Percentiles rank a stretch among this genome's conserved stretches.
phyloP scores from a whole-genome alignment of 495 filamentous ascomycete species.

The Paragyromitra xinjiangensis region DNA sequence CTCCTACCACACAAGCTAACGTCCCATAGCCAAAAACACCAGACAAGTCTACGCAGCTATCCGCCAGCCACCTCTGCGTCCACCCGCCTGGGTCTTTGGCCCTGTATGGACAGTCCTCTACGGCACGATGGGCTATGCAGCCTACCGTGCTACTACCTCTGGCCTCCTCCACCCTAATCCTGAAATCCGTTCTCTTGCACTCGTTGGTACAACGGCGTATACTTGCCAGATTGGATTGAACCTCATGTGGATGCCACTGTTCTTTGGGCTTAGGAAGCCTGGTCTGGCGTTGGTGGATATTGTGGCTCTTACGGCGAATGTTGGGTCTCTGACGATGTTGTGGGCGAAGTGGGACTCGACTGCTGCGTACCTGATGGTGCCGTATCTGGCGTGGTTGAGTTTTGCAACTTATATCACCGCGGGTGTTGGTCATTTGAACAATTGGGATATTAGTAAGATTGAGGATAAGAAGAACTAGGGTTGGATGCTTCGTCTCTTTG shows the following conservation, averaged over 20 bases:
- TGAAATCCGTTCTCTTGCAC: slow-evolving; percentile 44
- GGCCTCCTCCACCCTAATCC: slow-evolving; percentile 65
- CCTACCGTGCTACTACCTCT: slow-evolving; percentile 70
- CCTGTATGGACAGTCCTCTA: slow-evolving; percentile 89
- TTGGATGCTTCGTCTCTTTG: background rate
- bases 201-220: slow-evolving; percentile 74
- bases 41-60: slow-evolving; percentile 72
- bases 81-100: slow-evolving; percentile 81
- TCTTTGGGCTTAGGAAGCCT: slow-evolving; percentile 77
- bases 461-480: slow-evolving; percentile 26
- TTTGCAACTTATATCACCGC: slow-evolving; percentile 83
- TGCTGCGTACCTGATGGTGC: slow-evolving; percentile 76
- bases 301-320: slow-evolving; percentile 72
- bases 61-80: slow-evolving; percentile 80
- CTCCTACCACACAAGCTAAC: slow-evolving; percentile 22
- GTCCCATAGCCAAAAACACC: slow-evolving; percentile 64
- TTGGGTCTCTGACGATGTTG: slow-evolving; percentile 73
- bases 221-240: slow-evolving; percentile 85
- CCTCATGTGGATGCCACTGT: slow-evolving; percentile 91
- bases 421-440: slow-evolving; percentile 77
- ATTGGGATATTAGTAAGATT: slow-evolving; percentile 68
- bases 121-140: slow-evolving; percentile 86
- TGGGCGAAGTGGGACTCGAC: slow-evolving; percentile 77
- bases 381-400: slow-evolving; percentile 82
- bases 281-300: slow-evolving; percentile 80